Base-by-base conservation (phyloP, 306 rosid species). In the Adenanthera pavonina region DNA sequence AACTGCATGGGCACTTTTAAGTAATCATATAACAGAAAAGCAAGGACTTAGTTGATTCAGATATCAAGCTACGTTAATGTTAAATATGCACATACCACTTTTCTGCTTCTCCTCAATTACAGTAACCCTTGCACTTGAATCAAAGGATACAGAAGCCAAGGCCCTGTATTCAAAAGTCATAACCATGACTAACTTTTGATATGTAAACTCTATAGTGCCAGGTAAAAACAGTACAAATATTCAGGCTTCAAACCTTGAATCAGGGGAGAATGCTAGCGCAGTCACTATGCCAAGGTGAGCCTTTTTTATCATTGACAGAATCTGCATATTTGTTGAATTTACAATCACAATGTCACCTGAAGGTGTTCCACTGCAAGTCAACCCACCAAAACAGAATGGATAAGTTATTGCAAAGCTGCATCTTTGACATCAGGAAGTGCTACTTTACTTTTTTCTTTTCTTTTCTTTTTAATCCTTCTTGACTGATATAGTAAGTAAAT, bases 201-300 rank as follows among this genome's bases (percentile, higher is more conserved):
- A 74, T 53, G 59, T 52, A 78, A 72, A 64, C 34, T 70, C 30
- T 49, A 61, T 53, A 79, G 49, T 33, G 70, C 36, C 71, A 53
- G 14, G 67, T 13, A 85, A 25, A 71, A 38, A 75, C 20, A 60
- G 49, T 11, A 64, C 34, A 20, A 19, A 74, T 16, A 36, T 62
- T n/a, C 72, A 20, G 46, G 67, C 64, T 72, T 80, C 83, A 76
- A 52, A 95, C 99, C 99, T 93, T 87, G 99, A 88, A 87, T 95
- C 96, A 75, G 54, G 91, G 36, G 97, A 88, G 85, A 95, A 93
- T 52, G 90, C 89, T 89, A 95, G 80, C 36, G 98, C 89, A 73
- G 99, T 95, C 49, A 95, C 93, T 30, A 95, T 86, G 83, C 98
- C 99, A 65, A 88, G 86, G 88, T 95, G 98, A 48, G 99, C 98